phyloP scores from a whole-genome alignment of 108 stramenopile species.

The Stephanodiscus minutulus region DNA sequence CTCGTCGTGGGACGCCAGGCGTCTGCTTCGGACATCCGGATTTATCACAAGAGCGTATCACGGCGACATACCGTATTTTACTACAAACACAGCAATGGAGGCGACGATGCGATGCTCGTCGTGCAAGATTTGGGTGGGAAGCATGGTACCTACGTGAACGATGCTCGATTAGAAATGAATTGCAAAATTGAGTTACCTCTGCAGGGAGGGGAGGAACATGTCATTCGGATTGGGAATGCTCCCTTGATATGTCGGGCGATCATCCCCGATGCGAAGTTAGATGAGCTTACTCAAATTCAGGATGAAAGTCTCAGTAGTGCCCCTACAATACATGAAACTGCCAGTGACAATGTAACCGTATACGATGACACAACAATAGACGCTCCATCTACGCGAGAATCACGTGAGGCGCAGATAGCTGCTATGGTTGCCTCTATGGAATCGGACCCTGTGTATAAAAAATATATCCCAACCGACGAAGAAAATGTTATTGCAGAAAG shows the following conservation, averaged over 20 bases:
- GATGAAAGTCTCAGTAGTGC: slow-evolving; percentile 6
- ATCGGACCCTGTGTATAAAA: slow-evolving; percentile 59
- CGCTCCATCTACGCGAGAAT: slow-evolving; percentile 62
- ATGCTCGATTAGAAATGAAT: slow-evolving; percentile 43
- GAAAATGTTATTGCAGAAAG: slow-evolving; percentile 15
- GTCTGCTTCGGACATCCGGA: slow-evolving; percentile 59
- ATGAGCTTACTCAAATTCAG: not conserved
- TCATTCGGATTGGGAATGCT: slow-evolving; percentile 44
- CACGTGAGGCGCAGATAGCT: slow-evolving; percentile 82
- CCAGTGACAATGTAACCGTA: not conserved
- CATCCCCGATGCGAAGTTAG: not conserved
- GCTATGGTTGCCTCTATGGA: slow-evolving; percentile 85
- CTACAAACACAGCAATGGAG: slow-evolving; percentile 22
- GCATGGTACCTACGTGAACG: slow-evolving; percentile 62
- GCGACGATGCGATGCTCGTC: slow-evolving; percentile 19
- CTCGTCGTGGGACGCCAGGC: slow-evolving; percentile 66
- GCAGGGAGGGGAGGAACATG: not conserved
- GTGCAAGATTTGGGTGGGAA: slow-evolving; percentile 73
- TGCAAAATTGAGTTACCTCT: slow-evolving; percentile 34
- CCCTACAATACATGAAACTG: not conserved
- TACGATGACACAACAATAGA: slow-evolving; percentile 3
- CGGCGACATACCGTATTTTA: slow-evolving; percentile 66
- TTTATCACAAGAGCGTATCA: slow-evolving; percentile 69
- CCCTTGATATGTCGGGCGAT: slow-evolving; percentile 28
- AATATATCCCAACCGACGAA: slow-evolving; percentile 39